Conservation (phyloP, 2,329 filamentous ascomycete species). For the Ceratocystis variospora region DNA sequence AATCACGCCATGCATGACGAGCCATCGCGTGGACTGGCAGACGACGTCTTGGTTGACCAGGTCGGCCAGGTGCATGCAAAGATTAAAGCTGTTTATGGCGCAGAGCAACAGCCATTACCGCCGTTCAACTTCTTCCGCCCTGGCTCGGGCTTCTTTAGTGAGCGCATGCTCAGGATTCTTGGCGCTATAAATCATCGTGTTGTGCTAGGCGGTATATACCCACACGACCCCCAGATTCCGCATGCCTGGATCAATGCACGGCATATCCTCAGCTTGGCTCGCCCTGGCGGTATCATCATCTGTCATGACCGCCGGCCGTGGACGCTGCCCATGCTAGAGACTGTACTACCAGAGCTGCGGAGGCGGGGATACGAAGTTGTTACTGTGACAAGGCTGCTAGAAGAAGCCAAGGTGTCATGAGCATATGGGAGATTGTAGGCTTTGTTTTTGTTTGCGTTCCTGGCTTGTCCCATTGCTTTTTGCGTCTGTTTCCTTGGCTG, state of each 20-base stretch:
- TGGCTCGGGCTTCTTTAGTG: constrained; percentile 71
- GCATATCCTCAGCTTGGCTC: constrained; percentile 68
- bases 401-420: constrained; percentile 19
- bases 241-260: constrained; percentile 55
- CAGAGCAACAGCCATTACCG: constrained; percentile 31
- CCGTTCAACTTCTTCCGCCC: constrained; percentile 62
- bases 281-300: constrained; percentile 65
- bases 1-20: constrained; percentile 89
- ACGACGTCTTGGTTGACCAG: constrained; percentile 46
- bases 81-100: constrained; percentile 43
- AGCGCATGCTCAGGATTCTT: constrained; percentile 50
- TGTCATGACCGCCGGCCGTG: constrained; percentile 76
- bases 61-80: constrained; percentile 49
- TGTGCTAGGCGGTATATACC: constrained; percentile 74
- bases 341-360: constrained; percentile 57
- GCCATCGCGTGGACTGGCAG: constrained; percentile 48
- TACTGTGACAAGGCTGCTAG: constrained; percentile 54
- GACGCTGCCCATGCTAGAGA: constrained; percentile 65
- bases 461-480: background rate
- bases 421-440: background rate
- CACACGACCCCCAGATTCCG: constrained; percentile 76
- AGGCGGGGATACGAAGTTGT: constrained; percentile 57
- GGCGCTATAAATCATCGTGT: constrained; percentile 51
- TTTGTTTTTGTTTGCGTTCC: background rate
- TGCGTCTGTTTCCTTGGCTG: background rate